Base-by-base conservation (phyloP, 257 asterid genomes). In the Jacaranda mimosifolia region DNA sequence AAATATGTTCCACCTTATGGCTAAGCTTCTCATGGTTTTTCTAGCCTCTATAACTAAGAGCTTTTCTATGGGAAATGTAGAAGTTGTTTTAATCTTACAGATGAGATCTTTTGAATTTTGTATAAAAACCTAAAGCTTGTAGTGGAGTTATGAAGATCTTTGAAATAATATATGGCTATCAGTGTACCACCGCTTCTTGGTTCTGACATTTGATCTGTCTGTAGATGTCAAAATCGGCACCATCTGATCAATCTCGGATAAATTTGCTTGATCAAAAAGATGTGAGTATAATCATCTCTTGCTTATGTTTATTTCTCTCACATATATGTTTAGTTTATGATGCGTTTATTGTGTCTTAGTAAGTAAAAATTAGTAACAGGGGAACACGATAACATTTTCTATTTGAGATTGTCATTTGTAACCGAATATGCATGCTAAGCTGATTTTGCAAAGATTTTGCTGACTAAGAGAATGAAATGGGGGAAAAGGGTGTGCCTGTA, bases 201-300 rank as follows among this genome's bases (percentile, higher is more conserved):
- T 70, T 80, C 75, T 74, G 68, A 80, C 58, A 39, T 42, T 79
- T 65, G 64, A 63, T 53, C 65, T 77, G 68, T 79, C 63, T 79
- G 77, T 58, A 96, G 98, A 96, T 96, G 99, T 96, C 99, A 26
- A 95, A 95, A 87, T 95, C 98, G 10, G 97, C 97, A 48, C 95
- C 96, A 81, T 93, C 99, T 77, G 97, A 96, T 75, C 99, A 90
- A 77, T 96, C 97, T 73, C 86, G 99, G 55, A 93, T 93, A 81
- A 93, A 96, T 86, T 87, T 96, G 83, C 97, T 96, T 48, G 98
- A 96, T 81, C 68, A 93, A 26, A 96, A 90, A 79, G 99, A 96
- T 80, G 99, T 93, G 82, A 90, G 96, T 87, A 46, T 66, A 68
- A 82, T 66, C 58, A n/a, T 59, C 68, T 64, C 32, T 63, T 26